Conservation (phyloP, 805 yeast species). For the Ogataea nitratoaversa region DNA sequence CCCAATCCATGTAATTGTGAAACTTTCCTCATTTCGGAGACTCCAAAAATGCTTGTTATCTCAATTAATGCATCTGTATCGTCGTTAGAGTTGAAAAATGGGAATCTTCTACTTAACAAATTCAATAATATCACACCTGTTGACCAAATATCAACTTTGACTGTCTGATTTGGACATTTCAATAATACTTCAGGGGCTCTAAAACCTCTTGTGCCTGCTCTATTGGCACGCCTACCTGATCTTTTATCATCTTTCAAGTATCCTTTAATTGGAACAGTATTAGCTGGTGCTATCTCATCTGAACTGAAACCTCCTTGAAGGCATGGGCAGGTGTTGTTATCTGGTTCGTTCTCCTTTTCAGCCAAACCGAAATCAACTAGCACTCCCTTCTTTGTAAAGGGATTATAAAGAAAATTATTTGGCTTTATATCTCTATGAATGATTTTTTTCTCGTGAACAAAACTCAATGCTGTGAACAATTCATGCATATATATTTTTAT, state of each 20-base stretch:
- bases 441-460: constrained; percentile 73
- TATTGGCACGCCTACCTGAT: constrained; percentile 86
- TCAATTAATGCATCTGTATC: constrained; percentile 91
- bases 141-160: constrained; percentile 87
- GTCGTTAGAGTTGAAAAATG: constrained; percentile 90
- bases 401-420: constrained; percentile 67
- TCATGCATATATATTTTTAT: constrained; percentile 79
- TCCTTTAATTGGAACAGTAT: constrained; percentile 47
- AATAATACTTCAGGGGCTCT: constrained; percentile 90
- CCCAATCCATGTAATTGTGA: constrained; percentile 88
- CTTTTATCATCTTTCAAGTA: constrained; percentile 85
- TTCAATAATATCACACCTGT: constrained; percentile 86
- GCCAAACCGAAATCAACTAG: constrained; percentile 92
- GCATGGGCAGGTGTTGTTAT: constrained; percentile 52
- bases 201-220: constrained; percentile 96
- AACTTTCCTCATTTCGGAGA: constrained; percentile 63
- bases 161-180: constrained; percentile 79
- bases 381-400: constrained; percentile 66
- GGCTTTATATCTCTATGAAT: constrained; percentile 91
- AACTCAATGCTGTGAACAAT: constrained; percentile 67
- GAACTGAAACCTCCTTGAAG: constrained; percentile 32
- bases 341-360: constrained; percentile 46
- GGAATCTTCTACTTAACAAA: constrained; percentile 74
- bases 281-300: constrained; percentile 30
- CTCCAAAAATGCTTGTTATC: constrained; percentile 76